These are phyloP conservation scores for Apophysomyces variabilis DNA, from an alignment of 371 early-diverging fungal species.

Conservation along the genomic window DNA sequence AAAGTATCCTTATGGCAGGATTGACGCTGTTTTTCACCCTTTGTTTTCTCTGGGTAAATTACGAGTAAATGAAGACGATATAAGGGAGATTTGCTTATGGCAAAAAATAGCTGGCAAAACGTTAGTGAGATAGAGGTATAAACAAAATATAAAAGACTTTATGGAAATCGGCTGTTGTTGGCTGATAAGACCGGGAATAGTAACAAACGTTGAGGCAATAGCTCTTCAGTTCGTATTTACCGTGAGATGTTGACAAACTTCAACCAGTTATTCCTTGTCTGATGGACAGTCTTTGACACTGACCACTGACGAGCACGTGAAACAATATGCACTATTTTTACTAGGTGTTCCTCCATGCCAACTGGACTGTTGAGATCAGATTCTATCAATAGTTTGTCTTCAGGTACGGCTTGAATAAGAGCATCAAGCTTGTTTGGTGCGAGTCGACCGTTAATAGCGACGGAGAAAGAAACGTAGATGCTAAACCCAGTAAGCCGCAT, in stretches of 20 bases:
- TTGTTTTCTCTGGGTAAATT: too few species aligned
- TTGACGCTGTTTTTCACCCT: too few species aligned
- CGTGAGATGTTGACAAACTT: slow-evolving; percentile 51
- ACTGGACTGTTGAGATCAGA: slow-evolving; percentile 75
- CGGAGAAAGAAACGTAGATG: slow-evolving; percentile 70
- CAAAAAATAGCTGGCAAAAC: too few species aligned
- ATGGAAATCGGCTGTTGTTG: too few species aligned
- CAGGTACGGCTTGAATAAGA: slow-evolving; percentile 68
- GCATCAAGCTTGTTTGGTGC: slow-evolving; percentile 52
- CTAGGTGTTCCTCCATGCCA: slow-evolving; percentile 61
- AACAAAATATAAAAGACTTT: too few species aligned
- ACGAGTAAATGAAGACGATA: too few species aligned
- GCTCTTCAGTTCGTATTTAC: not conserved
- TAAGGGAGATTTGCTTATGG: too few species aligned
- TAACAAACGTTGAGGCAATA: not conserved
- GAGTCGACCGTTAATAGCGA: slow-evolving; percentile 61
- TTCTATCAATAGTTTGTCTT: slow-evolving; percentile 80
- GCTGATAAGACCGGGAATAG: not conserved
- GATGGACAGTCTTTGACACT: slow-evolving; percentile 54
- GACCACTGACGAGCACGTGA: slow-evolving; percentile 73
- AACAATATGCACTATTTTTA: slow-evolving; percentile 62
- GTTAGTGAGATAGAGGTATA: too few species aligned
- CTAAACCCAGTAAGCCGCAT: slow-evolving; percentile 44
- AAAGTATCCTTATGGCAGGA: too few species aligned
- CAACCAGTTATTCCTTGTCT: slow-evolving; percentile 65